Evolutionary conservation across 352 stramenopile species (phyloP), one percentile per base, ranked within the genome.

Genomic region (Phytopythium aichiense): DNA sequence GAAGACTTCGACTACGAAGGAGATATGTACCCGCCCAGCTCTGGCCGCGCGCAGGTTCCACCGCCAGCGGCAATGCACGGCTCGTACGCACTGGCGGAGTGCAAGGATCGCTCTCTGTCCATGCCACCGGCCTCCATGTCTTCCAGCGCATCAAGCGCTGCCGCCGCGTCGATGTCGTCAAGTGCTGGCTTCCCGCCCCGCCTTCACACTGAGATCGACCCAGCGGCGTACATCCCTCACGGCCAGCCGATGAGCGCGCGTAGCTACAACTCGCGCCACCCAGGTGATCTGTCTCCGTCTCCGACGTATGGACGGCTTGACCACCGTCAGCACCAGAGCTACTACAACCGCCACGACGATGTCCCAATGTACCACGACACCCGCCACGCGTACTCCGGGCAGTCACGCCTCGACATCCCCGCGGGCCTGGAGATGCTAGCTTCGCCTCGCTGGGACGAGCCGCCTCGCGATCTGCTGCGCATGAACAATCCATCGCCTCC

Each of bases 191-290:
- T 64, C 42, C 65, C 65, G 6, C 42, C 70, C 33, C 58, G 46
- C 18, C 65, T 72, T 20, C 65, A 75, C 58, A 72, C 68, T 6
- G 60, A 75, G 28, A 72, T 75, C 56, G 59, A 75, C 46, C 65
- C 65, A 7, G 65, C 65, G 7, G 61, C 65, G 0, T 75, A 75
- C 33, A 50, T 75, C 25, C 55, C 55, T 12, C 40, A 51, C 42
- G 55, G 38, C 1, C 55, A 60, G 2, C 55, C 55, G 28, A 15
- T 60, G 25, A 60, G 55, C 25, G 40, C 55, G 8, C 55, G 55
- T 2, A 40, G 20, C 5, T 60, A 60, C 55, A 28, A 18, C 16
- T 5, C n/a, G 15, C 53, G 30, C 38, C 55, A 57, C 18, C 12
- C n/a, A 12, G 51, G 13, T 12, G n/a, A n/a, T 20, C 18, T 58